Base-by-base conservation (phyloP, 345 rosid genomes). In the Populus alba region DNA sequence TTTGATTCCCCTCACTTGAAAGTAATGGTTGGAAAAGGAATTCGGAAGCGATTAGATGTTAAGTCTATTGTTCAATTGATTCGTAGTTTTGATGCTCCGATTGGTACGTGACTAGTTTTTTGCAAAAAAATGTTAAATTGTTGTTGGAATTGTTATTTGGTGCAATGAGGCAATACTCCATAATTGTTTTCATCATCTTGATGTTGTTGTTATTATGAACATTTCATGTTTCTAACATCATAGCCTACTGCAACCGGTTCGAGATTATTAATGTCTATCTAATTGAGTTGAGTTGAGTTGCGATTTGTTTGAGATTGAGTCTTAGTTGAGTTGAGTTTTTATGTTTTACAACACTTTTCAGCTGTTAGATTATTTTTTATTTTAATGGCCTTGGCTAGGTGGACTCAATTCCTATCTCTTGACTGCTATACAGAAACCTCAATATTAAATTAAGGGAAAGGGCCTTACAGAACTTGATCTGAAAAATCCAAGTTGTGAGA, bases 1-100 rank as follows among this genome's bases (percentile, higher is more conserved):
- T 95, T 84, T 87, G 98, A 95, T 87, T 79, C 96, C 49, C 99
- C 99, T 67, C 78, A 76, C 81, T 77, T 93, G 83, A 88, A 89
- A 49, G 87, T 93, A 43, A 77, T 84, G 75, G 93, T 93, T 73
- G 91, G 98, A 53, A 89, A 88, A 76, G 83, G 89, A 80, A 81
- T 86, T 75, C 86, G 97, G 66, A 93, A 87, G 81, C 96, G 97
- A 72, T 85, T 93, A 80, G 98, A 95, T 86, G 87, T 90, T 12
- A 90, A 86, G 87, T 88, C 94, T 57, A 93, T 93, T 17, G 91
- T 93, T 65, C 86, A 87, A 75, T 76, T 93, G 91, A 87, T 93
- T 85, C 91, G 73, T 25, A 85, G 85, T 77, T 81, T 95, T 67
- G 89, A 93, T 77, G 87, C 89, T 80, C 97, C 97, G 27, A 9